A percentile compares a stretch with the other conserved stretches of the same genome.
phyloP scores from a whole-genome alignment of 352 stramenopile genomes.

The Blastocystis sp. region DNA sequence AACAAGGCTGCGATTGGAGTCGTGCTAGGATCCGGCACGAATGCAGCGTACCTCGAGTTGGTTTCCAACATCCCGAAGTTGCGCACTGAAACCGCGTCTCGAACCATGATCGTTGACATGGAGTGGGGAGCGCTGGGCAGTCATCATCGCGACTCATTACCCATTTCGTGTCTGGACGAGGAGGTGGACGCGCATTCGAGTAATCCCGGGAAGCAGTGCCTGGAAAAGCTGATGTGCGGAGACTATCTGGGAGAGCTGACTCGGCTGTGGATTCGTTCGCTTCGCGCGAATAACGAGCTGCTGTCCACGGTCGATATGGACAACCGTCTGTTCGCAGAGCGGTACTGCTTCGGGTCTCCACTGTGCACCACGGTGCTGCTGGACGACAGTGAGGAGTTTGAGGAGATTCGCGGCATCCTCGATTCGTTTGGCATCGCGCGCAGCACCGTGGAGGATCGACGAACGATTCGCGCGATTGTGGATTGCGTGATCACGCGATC shows the following conservation, averaged over 20 bases:
- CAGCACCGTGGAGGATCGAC: conserved; percentile 74
- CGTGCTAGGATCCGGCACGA: conserved; percentile 77
- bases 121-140: conserved; percentile 77
- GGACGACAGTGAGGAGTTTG: conserved; percentile 32
- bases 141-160: conserved; percentile 53
- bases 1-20: conserved; percentile 74
- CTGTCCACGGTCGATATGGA: neutral
- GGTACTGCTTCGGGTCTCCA: conserved; percentile 18
- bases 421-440: conserved; percentile 1
- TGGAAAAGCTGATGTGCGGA: conserved; percentile 78
- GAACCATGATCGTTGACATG: conserved; percentile 77
- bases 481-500: conserved; percentile 75
- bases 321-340: conserved; percentile 39
- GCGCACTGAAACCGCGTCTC: conserved; percentile 35
- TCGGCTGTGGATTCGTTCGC: conserved; percentile 70
- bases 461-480: conserved; percentile 75
- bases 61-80: conserved; percentile 76
- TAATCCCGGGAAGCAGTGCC: conserved; percentile 75
- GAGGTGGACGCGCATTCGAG: conserved; percentile 74
- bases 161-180: conserved; percentile 73
- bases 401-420: conserved; percentile 17
- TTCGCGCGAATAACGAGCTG: conserved; percentile 67
- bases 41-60: conserved; percentile 77
- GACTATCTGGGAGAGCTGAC: conserved; percentile 76
- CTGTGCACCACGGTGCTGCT: conserved; percentile 56